Base-by-base conservation (phyloP, 225 moss, liverwort and hornwort species). In the Anthoceros angustus region DNA sequence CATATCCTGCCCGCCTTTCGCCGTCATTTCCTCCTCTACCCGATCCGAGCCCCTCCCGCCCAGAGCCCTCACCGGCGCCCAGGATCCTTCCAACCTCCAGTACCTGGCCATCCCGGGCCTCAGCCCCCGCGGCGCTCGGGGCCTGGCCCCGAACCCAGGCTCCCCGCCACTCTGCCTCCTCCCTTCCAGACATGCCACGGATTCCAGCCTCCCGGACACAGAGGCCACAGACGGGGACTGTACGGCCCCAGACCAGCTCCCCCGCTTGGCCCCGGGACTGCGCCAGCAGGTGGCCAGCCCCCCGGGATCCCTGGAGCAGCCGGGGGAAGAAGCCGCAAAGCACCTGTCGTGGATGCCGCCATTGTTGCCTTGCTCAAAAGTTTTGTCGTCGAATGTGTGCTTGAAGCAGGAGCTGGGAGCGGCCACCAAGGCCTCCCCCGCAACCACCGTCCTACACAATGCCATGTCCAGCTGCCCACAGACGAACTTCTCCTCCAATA, bases 361-460 rank as follows among this genome's bases (percentile, higher is more conserved):
- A 20, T 18, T 48, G 5, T 12, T 20, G 8, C 55, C 55, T 7
- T 7, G 6, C 7, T 55, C 55, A 7, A 18, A 23, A 23, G 14
- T 55, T 55, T 55, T 55, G 6, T 55, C 55, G 55, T 55, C 55
- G 55, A 55, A 55, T 55, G 14, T 18, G 8, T 55, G 55, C 55
- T 20, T 55, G 10, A 55, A 6, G 14, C 55, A 55, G 55, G 55
- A 55, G 55, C 55, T 55, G 55, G 55, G 55, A 15, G 10, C 4
- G 14, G 55, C 55, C 18, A 55, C n/a, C 55, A 15, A 15, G 6
- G 55, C 55, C 18, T 55, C 55, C 55, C 55, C 55, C 18, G 55
- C 55, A 3, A 23, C 55, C n/a, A 55, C 23, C n/a, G 2, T 20
- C 55, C 55, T 55, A 55, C 55, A 55, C 55, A 55, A 55, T 55